Percentiles rank a stretch among this genome's conserved stretches.
Evolutionary conservation across 257 asterid species (phyloP).

Genomic region (Vinca minor): DNA sequence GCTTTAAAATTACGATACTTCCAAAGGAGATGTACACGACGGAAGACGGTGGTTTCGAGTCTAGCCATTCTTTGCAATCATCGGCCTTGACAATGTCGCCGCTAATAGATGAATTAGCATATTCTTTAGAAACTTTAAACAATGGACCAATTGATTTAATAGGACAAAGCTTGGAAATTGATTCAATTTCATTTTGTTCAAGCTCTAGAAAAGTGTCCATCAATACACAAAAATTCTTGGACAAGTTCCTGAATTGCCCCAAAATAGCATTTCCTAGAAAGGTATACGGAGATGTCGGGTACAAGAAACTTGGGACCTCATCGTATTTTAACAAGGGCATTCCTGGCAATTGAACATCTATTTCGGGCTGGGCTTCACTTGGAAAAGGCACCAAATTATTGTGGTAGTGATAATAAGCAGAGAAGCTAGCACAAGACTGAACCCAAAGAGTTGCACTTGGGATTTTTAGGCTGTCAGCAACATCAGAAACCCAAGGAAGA

Average conservation of each 20-base stretch:
- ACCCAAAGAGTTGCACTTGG: conserved; percentile 71
- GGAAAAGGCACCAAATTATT: conserved; percentile 40
- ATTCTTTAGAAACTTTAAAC: conserved; percentile 24
- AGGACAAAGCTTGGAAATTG: conserved; percentile 41
- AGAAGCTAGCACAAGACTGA: conserved; percentile 62
- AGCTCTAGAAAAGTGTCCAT: conserved; percentile 67
- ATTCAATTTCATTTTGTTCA: conserved; percentile 31
- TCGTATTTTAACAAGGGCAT: conserved; percentile 57
- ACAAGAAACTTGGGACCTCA: conserved; percentile 56
- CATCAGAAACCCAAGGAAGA: conserved; percentile 68
- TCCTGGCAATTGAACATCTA: conserved; percentile 41
- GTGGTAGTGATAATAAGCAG: conserved; percentile 46
- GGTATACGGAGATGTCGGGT: conserved; percentile 31
- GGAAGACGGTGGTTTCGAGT: conserved; percentile 35
- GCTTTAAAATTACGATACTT: conserved; percentile 44
- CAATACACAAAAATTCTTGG: conserved; percentile 38
- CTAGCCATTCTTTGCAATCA: conserved; percentile 48
- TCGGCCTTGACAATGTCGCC: conserved; percentile 42
- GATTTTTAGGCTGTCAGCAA: conserved; percentile 41
- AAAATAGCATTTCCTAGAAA: conserved; percentile 35
- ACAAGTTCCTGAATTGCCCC: conserved; percentile 44
- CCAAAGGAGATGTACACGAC: conserved; percentile 84
- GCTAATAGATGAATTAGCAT: conserved; percentile 12
- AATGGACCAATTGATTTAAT: conserved; percentile 73
- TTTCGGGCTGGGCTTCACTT: conserved; percentile 33